phyloP scores from a whole-genome alignment of 352 stramenopile genomes.

The Phytophthora sp. region DNA sequence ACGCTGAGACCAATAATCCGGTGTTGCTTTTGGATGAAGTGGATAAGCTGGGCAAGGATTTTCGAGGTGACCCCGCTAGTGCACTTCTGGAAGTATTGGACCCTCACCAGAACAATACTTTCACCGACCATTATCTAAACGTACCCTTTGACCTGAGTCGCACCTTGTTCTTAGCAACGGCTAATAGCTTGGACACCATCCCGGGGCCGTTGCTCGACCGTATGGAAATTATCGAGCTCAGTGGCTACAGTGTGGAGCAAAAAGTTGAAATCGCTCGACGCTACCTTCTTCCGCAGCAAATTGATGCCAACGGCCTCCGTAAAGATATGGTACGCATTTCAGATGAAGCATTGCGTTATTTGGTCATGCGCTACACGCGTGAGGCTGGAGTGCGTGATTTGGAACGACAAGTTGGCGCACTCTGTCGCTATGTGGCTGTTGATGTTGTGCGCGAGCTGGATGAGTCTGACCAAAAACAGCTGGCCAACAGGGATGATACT shows the following conservation, averaged over 20 bases:
- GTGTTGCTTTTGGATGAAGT: conserved; percentile 90
- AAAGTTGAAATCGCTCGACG: conserved; percentile 83
- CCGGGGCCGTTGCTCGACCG: conserved; percentile 76
- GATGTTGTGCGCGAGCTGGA: conserved; percentile 66
- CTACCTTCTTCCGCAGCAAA: conserved; percentile 83
- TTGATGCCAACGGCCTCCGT: conserved; percentile 74
- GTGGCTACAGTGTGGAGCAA: conserved; percentile 82
- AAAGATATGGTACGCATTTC: conserved; percentile 51
- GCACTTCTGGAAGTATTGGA: conserved; percentile 89
- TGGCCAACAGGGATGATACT: conserved; percentile 2
- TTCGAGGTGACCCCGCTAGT: conserved; percentile 66
- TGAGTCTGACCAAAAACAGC: conserved; percentile 6
- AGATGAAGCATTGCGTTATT: conserved; percentile 62
- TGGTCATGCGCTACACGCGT: conserved; percentile 87
- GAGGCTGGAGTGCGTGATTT: conserved; percentile 89
- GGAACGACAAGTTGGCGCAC: conserved; percentile 75
- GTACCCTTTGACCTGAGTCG: conserved; percentile 89
- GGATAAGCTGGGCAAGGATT: conserved; percentile 83
- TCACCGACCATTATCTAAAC: conserved; percentile 88
- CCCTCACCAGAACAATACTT: conserved; percentile 87
- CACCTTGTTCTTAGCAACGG: conserved; percentile 86
- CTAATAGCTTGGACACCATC: conserved; percentile 85
- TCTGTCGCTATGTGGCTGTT: conserved; percentile 82
- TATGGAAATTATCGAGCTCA: conserved; percentile 88
- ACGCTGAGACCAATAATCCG: conserved; percentile 78